These are phyloP conservation scores for Termitomyces bulborhizus DNA, from an alignment of 768 basidiomycete species.

Conservation along the genomic window DNA sequence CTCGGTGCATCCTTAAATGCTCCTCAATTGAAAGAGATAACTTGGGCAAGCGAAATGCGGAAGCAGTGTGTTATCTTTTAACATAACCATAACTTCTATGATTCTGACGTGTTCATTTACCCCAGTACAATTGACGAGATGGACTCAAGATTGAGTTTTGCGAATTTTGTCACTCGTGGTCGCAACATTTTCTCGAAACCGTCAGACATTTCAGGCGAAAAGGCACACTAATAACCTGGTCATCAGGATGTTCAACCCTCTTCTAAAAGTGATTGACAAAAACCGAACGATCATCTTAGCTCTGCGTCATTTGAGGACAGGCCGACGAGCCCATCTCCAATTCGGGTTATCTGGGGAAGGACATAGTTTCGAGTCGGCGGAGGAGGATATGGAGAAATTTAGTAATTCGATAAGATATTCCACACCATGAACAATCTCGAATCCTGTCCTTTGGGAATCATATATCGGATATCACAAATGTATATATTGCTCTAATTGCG, in stretches of 20 bases:
- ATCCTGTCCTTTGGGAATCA: background rate
- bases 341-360: background rate
- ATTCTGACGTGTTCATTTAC: constrained; percentile 5
- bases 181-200: constrained; percentile 30
- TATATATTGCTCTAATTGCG: background rate
- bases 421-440: background rate
- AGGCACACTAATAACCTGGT: background rate
- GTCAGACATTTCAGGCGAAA: background rate
- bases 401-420: background rate
- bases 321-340: background rate
- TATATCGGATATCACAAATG: background rate
- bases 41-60: constrained; percentile 88
- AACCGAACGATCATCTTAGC: background rate
- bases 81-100: background rate
- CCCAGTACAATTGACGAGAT: constrained; percentile 68
- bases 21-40: constrained; percentile 69
- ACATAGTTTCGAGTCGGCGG: background rate
- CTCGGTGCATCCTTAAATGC: constrained; percentile 69
- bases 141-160: constrained; percentile 62
- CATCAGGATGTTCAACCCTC: background rate
- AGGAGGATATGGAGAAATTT: background rate
- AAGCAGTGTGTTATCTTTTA: constrained; percentile 49
- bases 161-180: constrained; percentile 57
- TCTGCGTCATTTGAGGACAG: background rate
- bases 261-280: background rate